A percentile compares a stretch with the other conserved stretches of the same genome.
Conservation (phyloP, 2,329 filamentous ascomycete species). For the Diaporthe amygdali region DNA sequence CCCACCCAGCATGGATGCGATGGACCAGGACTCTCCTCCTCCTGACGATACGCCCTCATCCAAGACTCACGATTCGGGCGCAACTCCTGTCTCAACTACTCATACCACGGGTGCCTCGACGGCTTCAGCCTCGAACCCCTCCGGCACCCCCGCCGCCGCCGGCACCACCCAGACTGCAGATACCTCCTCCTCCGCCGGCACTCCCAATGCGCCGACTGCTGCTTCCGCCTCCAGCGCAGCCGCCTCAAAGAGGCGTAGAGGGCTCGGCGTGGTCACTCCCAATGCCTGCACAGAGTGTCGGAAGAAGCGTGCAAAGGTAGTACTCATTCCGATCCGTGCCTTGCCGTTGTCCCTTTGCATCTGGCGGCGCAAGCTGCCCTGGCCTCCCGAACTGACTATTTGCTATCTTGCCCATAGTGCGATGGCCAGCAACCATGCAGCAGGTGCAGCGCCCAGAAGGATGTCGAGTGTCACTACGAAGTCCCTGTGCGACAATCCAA, state of each 20-base stretch:
- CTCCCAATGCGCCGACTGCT: conserved; percentile 25
- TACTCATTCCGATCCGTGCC: neutral
- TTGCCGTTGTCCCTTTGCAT: neutral
- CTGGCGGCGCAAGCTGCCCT: neutral
- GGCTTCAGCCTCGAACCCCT: neutral
- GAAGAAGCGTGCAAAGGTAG: conserved; percentile 66
- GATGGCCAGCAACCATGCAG: conserved; percentile 63
- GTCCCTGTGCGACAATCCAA: conserved; percentile 68
- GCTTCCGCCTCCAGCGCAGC: conserved; percentile 26
- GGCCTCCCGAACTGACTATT: neutral
- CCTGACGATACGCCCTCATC: neutral
- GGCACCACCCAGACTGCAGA: conserved; percentile 11
- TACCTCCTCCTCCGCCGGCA: conserved; percentile 35
- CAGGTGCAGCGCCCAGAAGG: conserved; percentile 60
- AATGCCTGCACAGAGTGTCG: conserved; percentile 67
- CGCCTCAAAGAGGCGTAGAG: conserved; percentile 57
- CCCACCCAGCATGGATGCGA: conserved; percentile 25
- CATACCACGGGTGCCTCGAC: conserved; percentile 16
- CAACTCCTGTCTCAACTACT: conserved; percentile 8
- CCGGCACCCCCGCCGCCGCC: conserved; percentile 10
- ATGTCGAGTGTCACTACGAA: conserved; percentile 65
- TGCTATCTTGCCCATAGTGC: conserved; percentile 47
- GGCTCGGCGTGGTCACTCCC: conserved; percentile 61
- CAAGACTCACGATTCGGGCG: neutral
- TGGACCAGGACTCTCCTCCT: conserved; percentile 25